These are phyloP conservation scores for Lolium rigidum DNA, from an alignment of 176 grass and related monocot genomes.

Conservation along the genomic window DNA sequence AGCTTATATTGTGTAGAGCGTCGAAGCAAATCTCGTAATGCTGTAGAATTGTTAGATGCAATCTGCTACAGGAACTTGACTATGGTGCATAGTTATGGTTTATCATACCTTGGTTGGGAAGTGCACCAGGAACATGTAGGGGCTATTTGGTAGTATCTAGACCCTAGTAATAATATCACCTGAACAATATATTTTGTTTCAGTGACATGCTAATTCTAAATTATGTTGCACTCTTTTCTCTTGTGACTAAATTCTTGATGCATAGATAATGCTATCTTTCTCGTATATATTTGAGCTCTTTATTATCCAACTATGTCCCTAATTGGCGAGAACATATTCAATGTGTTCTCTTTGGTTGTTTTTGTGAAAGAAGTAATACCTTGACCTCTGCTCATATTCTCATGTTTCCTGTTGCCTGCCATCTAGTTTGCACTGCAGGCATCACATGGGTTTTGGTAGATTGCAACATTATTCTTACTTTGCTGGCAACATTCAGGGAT, in stretches of 20 bases:
- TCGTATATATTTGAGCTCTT: not conserved
- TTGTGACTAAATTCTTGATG: not conserved
- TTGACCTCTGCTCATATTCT: not conserved
- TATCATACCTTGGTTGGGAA: not conserved
- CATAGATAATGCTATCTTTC: not conserved
- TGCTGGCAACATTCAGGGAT: not conserved
- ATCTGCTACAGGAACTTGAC: not conserved
- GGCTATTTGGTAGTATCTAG: not conserved
- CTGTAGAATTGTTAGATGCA: not conserved
- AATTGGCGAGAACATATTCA: not conserved
- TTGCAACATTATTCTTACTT: slow-evolving; percentile 11
- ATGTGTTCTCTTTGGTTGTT: not conserved
- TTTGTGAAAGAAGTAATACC: not conserved
- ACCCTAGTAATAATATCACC: not conserved
- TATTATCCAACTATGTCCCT: slow-evolving; percentile 3
- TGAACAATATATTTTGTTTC: not conserved
- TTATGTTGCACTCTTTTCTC: slow-evolving; percentile 7
- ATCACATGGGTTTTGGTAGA: slow-evolving; percentile 4
- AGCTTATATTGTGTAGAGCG: not conserved
- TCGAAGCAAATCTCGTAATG: not conserved
- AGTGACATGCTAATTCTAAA: not conserved
- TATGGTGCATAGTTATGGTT: not conserved
- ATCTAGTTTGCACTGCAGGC: not conserved
- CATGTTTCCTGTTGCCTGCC: not conserved
- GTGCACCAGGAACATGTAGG: not conserved